phyloP scores from a whole-genome alignment of 257 asterid genomes.

The Petunia axillaris region DNA sequence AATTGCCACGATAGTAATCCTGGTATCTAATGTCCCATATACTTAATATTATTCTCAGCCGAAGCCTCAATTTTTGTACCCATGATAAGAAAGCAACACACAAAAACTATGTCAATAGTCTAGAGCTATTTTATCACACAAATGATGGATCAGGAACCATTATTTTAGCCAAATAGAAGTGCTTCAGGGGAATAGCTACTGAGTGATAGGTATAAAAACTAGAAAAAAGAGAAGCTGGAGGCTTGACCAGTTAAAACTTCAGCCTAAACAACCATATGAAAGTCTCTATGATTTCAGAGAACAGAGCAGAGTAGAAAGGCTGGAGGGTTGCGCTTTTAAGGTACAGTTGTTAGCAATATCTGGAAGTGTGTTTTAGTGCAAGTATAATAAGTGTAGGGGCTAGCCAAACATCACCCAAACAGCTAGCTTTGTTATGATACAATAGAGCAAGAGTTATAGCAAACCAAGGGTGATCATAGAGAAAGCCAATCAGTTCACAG shows the following conservation, averaged over 20 bases:
- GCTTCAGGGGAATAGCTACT: neutral
- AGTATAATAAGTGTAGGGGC: neutral
- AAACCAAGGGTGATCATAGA: neutral
- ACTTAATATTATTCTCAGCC: too few relatives aligned
- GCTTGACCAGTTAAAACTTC: neutral
- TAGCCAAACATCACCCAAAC: neutral
- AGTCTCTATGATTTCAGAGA: neutral
- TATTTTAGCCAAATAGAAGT: neutral
- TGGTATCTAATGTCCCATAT: neutral
- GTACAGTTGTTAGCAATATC: neutral
- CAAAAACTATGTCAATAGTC: neutral
- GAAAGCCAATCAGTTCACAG: neutral
- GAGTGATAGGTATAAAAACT: neutral
- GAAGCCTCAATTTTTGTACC: neutral
- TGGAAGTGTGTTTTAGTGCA: neutral
- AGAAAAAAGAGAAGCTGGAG: neutral
- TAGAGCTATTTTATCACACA: neutral
- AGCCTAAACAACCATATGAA: neutral
- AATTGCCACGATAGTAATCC: neutral
- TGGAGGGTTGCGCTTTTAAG: neutral
- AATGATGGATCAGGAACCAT: neutral
- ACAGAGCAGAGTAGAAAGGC: neutral
- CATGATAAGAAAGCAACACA: neutral
- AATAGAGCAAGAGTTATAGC: neutral
- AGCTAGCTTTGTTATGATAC: neutral